These are phyloP conservation scores for Solanum virginianum DNA, from an alignment of 257 asterid genomes.

Conservation along the genomic window DNA sequence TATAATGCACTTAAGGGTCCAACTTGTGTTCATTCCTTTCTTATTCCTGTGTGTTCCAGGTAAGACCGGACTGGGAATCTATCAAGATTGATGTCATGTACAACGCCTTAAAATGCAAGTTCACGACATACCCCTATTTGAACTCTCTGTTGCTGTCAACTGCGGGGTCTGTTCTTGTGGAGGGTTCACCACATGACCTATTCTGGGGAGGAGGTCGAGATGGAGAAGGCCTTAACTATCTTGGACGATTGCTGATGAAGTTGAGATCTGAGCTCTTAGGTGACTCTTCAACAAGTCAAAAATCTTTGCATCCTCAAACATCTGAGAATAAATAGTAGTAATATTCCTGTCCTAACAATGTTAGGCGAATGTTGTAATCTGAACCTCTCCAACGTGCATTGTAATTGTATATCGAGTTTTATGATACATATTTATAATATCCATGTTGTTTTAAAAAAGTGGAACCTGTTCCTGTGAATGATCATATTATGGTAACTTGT, in stretches of 20 bases:
- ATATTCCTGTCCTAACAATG: background rate
- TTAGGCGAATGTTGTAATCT: background rate
- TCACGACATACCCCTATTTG: conserved; percentile 48
- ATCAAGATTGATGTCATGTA: conserved; percentile 67
- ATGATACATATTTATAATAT: background rate
- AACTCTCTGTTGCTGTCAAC: conserved; percentile 66
- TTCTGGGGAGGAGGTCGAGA: conserved; percentile 99
- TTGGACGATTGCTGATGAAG: conserved; percentile 83
- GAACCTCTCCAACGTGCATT: background rate
- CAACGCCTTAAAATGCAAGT: conserved; percentile 66
- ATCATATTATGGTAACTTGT: too few species aligned
- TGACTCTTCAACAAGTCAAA: conserved; percentile 13
- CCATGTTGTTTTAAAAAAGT: too few species aligned
- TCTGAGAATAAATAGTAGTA: conserved; percentile 4
- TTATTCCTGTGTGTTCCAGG: conserved; percentile 23
- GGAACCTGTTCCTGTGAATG: too few species aligned
- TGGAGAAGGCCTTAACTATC: conserved; percentile 97
- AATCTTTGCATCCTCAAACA: conserved; percentile 3
- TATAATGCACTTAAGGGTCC: background rate
- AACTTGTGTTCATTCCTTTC: background rate
- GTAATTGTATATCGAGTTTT: background rate
- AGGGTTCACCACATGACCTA: conserved; percentile 89
- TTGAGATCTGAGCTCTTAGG: conserved; percentile 72
- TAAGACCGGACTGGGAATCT: conserved; percentile 76
- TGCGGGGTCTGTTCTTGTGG: conserved; percentile 82